These are phyloP conservation scores for Metschnikowia matae DNA, from an alignment of 805 yeast genomes.

Conservation along the genomic window DNA sequence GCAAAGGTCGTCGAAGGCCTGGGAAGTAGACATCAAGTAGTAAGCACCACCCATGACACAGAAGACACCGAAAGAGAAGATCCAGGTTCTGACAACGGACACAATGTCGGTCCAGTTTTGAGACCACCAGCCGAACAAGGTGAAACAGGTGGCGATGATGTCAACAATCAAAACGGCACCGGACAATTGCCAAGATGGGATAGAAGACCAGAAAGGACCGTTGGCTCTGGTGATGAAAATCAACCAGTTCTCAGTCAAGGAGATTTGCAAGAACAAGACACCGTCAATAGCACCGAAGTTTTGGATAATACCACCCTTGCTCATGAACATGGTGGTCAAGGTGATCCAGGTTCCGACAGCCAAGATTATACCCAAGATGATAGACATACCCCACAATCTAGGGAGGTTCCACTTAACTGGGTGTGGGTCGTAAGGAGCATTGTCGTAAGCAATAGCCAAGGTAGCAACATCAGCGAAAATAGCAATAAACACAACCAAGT, in stretches of 20 bases:
- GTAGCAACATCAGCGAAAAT: constrained; percentile 97
- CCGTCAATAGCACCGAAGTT: constrained; percentile 94
- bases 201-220: constrained; percentile 97
- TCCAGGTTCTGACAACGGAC: constrained; percentile 90
- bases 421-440: constrained; percentile 88
- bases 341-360: constrained; percentile 95
- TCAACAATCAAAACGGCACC: constrained; percentile 92
- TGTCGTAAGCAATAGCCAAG: constrained; percentile 94
- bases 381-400: constrained; percentile 96
- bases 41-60: constrained; percentile 95
- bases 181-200: constrained; percentile 94
- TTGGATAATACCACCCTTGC: constrained; percentile 91
- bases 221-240: constrained; percentile 94
- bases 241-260: constrained; percentile 95
- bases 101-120: constrained; percentile 97
- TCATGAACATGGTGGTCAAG: constrained; percentile 87
- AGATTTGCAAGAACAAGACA: constrained; percentile 88
- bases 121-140: constrained; percentile 96
- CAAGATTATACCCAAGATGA: constrained; percentile 76
- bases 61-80: constrained; percentile 96
- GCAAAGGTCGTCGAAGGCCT: constrained; percentile 76
- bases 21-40: constrained; percentile 85
- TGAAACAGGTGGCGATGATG: constrained; percentile 86
- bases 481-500: constrained; percentile 93
- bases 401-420: constrained; percentile 98